Evolutionary conservation across 345 rosid genomes (phyloP), one percentile per base, ranked within the genome.

Genomic region (Lenwebbia sp.): DNA sequence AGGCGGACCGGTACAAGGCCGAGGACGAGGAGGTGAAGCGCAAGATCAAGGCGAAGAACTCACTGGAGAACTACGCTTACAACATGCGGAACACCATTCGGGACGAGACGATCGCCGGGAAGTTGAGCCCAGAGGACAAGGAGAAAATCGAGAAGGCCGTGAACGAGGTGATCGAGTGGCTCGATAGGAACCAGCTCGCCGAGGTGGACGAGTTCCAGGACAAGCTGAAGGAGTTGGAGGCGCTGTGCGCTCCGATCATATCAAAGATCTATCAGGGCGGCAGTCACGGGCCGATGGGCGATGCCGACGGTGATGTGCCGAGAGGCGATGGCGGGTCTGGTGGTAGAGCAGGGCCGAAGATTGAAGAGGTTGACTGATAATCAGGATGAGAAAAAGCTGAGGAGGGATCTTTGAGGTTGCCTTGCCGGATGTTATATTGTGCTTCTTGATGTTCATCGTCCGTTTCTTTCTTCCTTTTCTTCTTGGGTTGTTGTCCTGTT

Each of bases 21-120:
- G 86, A 90, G 74, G 92, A 90, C 75, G 89, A 89, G 85, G 85
- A 89, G 41, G 90, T 87, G 82, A 90, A 90, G 89, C 86, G 85
- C 89, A 88, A 90, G 86, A 90, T 90, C 0, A 86, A 85, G 56
- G 89, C 88, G 7, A 90, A 90, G 90, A 90, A 90, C 52, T 5
- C 83, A 7, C 57, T 87, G 5, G 89, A 89, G 86, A 90, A 88
- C 76, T 88, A 88, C 37, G 89, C 89, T 0, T 90, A 90, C 65
- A 88, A 70, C 53, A 90, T 87, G 90, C 82, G 89, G 86, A 88
- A 86, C 83, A 90, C 89, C 11, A 60, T 87, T 22, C 82, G 54
- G 86, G 89, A 90, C 75, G 86, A 87, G 28, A 90, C 88, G 85
- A 30, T 90, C n/a, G 83, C 85, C 3, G 88, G 86, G 13, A 88